A percentile compares a stretch with the other conserved stretches of the same genome.
Evolutionary conservation across 1,284 basidiomycete genomes (phyloP).

Genomic region (Chiua sp.): DNA sequence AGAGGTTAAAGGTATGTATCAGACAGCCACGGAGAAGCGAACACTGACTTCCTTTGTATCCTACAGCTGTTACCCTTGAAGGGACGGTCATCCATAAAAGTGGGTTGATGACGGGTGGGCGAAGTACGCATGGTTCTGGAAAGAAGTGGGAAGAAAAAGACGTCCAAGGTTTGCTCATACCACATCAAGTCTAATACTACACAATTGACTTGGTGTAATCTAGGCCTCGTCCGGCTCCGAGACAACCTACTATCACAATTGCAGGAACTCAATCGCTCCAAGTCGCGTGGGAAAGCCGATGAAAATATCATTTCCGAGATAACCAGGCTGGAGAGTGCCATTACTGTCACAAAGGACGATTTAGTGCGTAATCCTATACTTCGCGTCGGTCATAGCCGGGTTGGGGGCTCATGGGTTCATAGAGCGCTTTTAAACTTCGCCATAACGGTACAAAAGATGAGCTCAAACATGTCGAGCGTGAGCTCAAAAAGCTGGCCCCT

Average conservation of each 20-base stretch:
- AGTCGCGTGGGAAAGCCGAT: slow-evolving; percentile 83
- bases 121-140: slow-evolving; percentile 70
- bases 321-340: slow-evolving; percentile 77
- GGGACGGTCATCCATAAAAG: slow-evolving; percentile 98
- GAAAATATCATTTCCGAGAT: slow-evolving; percentile 82
- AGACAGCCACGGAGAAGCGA: not conserved
- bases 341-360: slow-evolving; percentile 82
- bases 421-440: slow-evolving; percentile 70
- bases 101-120: slow-evolving; percentile 96
- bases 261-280: slow-evolving; percentile 81
- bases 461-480: slow-evolving; percentile 75
- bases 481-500: slow-evolving; percentile 69
- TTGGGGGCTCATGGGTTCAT: slow-evolving; percentile 7
- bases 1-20: slow-evolving; percentile 87
- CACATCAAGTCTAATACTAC: not conserved
- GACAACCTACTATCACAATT: slow-evolving; percentile 84
- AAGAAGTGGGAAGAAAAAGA: slow-evolving; percentile 96
- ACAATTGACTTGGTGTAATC: slow-evolving; percentile 4
- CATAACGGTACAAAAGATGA: slow-evolving; percentile 80
- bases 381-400: not conserved
- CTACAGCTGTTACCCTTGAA: slow-evolving; percentile 93
- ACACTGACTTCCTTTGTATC: slow-evolving; percentile 2
- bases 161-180: slow-evolving; percentile 66
- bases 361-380: slow-evolving; percentile 54
- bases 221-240: slow-evolving; percentile 74